phyloP scores from a whole-genome alignment of 495 filamentous ascomycete genomes.

The Diplogelasinospora grovesii region DNA sequence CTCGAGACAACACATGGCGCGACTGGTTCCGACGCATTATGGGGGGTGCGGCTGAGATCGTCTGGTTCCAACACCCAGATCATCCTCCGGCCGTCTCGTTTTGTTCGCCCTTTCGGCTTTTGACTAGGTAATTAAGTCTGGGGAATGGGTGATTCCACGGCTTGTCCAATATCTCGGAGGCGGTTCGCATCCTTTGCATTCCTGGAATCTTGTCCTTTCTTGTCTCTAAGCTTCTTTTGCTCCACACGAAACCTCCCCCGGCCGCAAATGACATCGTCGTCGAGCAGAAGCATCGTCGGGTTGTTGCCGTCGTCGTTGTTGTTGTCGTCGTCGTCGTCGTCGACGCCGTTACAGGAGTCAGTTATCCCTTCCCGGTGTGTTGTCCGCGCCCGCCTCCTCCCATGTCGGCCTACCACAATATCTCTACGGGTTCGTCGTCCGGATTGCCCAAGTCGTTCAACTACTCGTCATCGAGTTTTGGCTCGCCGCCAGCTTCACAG shows the following conservation, averaged over 20 bases:
- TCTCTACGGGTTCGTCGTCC: constrained; percentile 3
- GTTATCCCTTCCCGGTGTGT: constrained; percentile 5
- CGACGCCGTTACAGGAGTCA: constrained; percentile 4
- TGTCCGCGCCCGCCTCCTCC: constrained; percentile 7
- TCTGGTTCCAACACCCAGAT: constrained; percentile 21
- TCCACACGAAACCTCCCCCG: constrained; percentile 5
- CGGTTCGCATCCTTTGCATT: constrained; percentile 10
- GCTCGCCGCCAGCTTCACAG: not conserved
- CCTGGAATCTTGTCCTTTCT: constrained; percentile 3
- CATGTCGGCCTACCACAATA: constrained; percentile 15
- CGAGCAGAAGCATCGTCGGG: constrained; percentile 7
- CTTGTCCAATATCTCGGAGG: constrained; percentile 19
- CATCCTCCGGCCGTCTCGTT: constrained; percentile 19
- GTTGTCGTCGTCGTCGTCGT: constrained; percentile 6
- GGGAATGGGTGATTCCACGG: constrained; percentile 18
- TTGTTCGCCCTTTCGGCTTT: constrained; percentile 9
- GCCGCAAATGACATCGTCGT: constrained; percentile 12
- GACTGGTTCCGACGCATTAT: constrained; percentile 2
- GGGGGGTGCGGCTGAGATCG: constrained; percentile 11
- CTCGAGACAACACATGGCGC: constrained; percentile 1
- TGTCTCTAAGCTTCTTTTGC: constrained; percentile 6
- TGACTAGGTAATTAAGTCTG: constrained; percentile 11
- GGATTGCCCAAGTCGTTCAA: constrained; percentile 8
- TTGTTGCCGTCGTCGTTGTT: constrained; percentile 11
- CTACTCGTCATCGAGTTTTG: constrained; percentile 2